Evolutionary conservation across 2,329 filamentous ascomycete species (phyloP).

Genomic region (Fonsecaea multimorphosa): DNA sequence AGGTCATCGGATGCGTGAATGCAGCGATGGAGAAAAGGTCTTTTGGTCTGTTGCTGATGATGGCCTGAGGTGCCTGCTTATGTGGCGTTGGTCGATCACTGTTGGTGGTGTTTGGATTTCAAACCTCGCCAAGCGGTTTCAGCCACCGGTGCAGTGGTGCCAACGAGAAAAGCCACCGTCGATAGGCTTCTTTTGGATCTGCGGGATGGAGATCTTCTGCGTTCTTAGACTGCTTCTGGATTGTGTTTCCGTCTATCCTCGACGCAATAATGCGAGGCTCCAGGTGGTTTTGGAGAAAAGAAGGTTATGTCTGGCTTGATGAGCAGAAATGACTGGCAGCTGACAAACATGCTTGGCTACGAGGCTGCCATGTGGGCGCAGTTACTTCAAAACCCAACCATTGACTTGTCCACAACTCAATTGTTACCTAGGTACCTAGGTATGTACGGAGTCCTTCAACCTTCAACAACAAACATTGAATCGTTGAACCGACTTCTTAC

Average conservation of each 20-base stretch:
- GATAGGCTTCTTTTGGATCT: neutral
- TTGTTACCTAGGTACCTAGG: too few relatives aligned
- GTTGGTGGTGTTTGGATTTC: neutral
- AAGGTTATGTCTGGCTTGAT: neutral
- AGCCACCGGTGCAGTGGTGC: too few relatives aligned
- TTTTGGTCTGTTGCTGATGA: neutral
- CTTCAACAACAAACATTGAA: neutral
- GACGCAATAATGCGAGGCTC: neutral
- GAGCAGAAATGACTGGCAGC: neutral
- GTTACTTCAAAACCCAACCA: neutral
- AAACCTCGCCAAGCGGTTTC: constrained; percentile 13
- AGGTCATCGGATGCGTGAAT: neutral
- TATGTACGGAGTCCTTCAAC: too few relatives aligned
- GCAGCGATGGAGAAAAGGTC: neutral
- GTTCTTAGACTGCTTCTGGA: neutral
- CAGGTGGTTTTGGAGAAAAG: neutral
- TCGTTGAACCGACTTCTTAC: neutral
- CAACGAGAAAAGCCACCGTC: neutral
- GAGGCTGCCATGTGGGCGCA: neutral
- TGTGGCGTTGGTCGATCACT: neutral
- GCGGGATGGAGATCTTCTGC: neutral
- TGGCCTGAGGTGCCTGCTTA: neutral
- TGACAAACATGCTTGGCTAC: neutral
- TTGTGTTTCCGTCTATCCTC: neutral
- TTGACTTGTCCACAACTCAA: neutral